These are phyloP conservation scores for Gliomastix tumulicola DNA, from an alignment of 2,329 filamentous ascomycete genomes.

Conservation along the genomic window DNA sequence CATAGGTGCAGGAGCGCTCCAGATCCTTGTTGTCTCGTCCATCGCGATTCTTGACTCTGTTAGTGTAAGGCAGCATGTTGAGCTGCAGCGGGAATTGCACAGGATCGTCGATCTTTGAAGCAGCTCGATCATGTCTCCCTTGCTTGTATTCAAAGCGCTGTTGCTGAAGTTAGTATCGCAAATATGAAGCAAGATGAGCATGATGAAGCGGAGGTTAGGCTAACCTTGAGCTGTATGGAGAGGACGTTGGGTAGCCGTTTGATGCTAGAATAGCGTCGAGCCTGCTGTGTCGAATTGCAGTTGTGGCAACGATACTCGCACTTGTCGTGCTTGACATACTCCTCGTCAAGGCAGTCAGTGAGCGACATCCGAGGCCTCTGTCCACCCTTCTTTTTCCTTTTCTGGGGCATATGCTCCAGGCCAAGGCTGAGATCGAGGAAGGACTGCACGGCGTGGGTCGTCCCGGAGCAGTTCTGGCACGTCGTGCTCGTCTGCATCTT, in stretches of 20 bases:
- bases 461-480: conserved; percentile 79
- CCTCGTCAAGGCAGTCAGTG: conserved; percentile 71
- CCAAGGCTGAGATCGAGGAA: conserved; percentile 88
- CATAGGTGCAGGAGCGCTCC: conserved; percentile 67
- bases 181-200: too few species aligned
- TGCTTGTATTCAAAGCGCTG: conserved; percentile 69
- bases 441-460: conserved; percentile 76
- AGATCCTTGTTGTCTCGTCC: conserved; percentile 48
- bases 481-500: conserved; percentile 87
- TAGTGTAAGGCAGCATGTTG: conserved; percentile 88
- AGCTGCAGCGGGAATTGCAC: conserved; percentile 81
- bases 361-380: conserved; percentile 40
- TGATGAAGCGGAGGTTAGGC: too few species aligned
- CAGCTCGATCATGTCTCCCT: conserved; percentile 56
- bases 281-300: conserved; percentile 71
- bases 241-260: conserved; percentile 82
- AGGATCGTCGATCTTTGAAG: conserved; percentile 81
- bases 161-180: too few species aligned
- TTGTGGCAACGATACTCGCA: conserved; percentile 83
- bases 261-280: conserved; percentile 77
- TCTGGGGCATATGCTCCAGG: conserved; percentile 68
- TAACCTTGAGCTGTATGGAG: conserved; percentile 85
- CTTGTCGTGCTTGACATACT: conserved; percentile 81
- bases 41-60: conserved; percentile 47
- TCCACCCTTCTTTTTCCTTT: conserved; percentile 46